Evolutionary conservation across 164 flowering plant species (phyloP), one percentile per base, ranked within the genome.

Genomic region (Brasenia schreberi): DNA sequence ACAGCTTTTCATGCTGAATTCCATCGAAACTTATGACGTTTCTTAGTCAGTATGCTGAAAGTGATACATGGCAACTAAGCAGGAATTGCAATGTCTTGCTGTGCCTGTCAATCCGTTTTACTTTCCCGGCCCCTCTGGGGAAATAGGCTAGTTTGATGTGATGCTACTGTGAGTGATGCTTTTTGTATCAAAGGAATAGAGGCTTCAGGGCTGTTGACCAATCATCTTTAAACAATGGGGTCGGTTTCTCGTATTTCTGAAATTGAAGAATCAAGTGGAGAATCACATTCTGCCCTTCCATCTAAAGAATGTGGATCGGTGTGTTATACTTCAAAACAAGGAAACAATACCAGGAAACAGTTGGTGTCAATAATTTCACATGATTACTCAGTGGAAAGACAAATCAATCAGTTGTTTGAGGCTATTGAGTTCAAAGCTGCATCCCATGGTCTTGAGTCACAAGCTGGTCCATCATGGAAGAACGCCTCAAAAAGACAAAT

Each of bases 401-500:
- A 87, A 63, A 82, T 89, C 43, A 82, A 85, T 73, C 84, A 75
- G 69, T 81, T 89, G 39, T 80, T 89, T 67, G 83, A 81, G 74
- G 78, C 85, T 42, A 81, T 83, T 67, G 83, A 81, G 14, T 62
- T 78, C 17, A 81, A 75, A 70, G 67, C 67, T 52, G 73, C 82
- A 1, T 43, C 75, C 76, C 10, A 49, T 49, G 56, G 78, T 62
- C 43, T 60, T 64, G 23, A 73, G 70, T 43, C 65, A 49, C 27
- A 69, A 77, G 56, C 56, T 9, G 56, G 56, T 49, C 56, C 56
- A 49, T 5, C 73, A 64, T 59, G 77, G 43, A 87, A 81, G 75
- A 82, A 80, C 66, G 79, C 84, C 60, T 73, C 78, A 78, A 93
- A 93, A 77, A 81, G 73, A 69, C 96, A 97, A 19, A 75, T 93